phyloP scores from a whole-genome alignment of 306 rosid species.

The Dalbergia oliveri region DNA sequence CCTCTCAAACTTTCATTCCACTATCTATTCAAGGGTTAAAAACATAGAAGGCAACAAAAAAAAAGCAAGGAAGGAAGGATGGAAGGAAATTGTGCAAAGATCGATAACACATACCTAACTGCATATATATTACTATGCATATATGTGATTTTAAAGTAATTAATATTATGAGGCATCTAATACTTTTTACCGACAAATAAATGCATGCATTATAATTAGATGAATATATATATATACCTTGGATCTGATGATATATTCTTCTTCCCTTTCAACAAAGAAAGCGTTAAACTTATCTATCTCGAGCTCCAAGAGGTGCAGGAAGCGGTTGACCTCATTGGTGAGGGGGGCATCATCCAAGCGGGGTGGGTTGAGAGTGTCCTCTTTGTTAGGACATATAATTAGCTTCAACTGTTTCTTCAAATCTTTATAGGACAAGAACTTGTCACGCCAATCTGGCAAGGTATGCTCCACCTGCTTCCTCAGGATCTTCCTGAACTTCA shows the following conservation, averaged over 20 bases:
- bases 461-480: conserved; percentile 77
- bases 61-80: too few species aligned
- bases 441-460: conserved; percentile 87
- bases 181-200: too few species aligned
- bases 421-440: conserved; percentile 78
- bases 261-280: conserved; percentile 77
- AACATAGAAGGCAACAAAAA: too few species aligned
- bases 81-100: too few species aligned
- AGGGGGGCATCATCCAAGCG: conserved; percentile 43
- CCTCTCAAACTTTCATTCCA: too few species aligned
- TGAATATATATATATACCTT: conserved; percentile 51
- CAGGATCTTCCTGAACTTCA: conserved; percentile 91
- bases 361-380: conserved; percentile 39
- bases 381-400: conserved; percentile 59
- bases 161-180: too few species aligned
- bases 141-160: too few species aligned
- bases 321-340: conserved; percentile 62
- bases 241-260: conserved; percentile 72
- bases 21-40: too few species aligned
- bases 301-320: conserved; percentile 64
- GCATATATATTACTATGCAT: too few species aligned
- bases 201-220: too few species aligned
- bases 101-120: too few species aligned
- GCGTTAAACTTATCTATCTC: conserved; percentile 80
- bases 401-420: conserved; percentile 80